These are phyloP conservation scores for Suhomyces xylopsoci DNA, from an alignment of 805 yeast genomes.

Conservation along the genomic window DNA sequence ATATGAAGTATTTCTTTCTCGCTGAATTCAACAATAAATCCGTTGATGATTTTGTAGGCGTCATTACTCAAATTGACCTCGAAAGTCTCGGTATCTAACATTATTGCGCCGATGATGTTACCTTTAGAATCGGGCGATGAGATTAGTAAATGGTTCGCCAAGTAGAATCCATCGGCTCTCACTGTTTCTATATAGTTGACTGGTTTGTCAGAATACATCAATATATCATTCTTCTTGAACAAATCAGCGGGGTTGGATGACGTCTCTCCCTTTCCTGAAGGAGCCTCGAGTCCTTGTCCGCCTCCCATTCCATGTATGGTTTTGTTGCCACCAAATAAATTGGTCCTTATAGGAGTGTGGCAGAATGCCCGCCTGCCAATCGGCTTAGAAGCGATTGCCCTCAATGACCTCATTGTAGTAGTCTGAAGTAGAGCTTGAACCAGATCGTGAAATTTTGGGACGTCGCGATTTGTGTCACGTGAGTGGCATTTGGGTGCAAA, in stretches of 20 bases:
- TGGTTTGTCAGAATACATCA: constrained; percentile 41
- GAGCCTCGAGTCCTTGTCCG: constrained; percentile 19
- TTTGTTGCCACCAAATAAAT: constrained; percentile 32
- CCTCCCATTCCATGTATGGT: constrained; percentile 6
- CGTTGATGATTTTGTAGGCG: constrained; percentile 45
- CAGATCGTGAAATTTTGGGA: neutral
- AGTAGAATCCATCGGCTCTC: constrained; percentile 54
- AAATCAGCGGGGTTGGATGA: constrained; percentile 43
- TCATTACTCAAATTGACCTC: constrained; percentile 50
- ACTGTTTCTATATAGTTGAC: constrained; percentile 42
- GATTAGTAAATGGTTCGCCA: constrained; percentile 52
- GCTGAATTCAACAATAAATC: constrained; percentile 54
- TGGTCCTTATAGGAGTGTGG: neutral
- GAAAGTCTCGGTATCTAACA: constrained; percentile 57
- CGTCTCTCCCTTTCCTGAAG: constrained; percentile 37
- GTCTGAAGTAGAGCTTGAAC: neutral
- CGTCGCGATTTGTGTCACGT: neutral
- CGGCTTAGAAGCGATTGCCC: neutral
- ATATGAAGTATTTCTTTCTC: constrained; percentile 41
- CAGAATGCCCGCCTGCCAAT: neutral
- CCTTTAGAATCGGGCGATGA: constrained; percentile 39
- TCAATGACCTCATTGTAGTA: neutral
- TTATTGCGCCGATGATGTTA: constrained; percentile 43
- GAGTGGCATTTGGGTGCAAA: neutral
- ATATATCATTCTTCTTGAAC: constrained; percentile 41